Conservation (phyloP, 176 grass and related monocot species). For the Triticum timopheevii region DNA sequence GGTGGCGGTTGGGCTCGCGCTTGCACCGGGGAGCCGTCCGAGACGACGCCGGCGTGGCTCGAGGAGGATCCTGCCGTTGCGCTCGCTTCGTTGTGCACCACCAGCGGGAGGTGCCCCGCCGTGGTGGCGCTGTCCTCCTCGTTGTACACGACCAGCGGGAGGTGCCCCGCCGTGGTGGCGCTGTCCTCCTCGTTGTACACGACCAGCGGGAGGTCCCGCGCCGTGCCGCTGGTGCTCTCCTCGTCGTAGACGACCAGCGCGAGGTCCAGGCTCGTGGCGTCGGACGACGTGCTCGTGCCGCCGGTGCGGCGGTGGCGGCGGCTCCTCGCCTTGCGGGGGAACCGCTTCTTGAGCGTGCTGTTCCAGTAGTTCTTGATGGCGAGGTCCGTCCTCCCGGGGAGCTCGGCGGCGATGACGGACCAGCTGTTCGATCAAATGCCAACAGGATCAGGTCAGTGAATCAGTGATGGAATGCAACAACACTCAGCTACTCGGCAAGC, state of each 20-base stretch:
- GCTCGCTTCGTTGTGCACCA: conserved; percentile 16
- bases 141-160: background rate
- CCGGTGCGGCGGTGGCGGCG: background rate
- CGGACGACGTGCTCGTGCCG: conserved; percentile 25
- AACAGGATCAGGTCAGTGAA: background rate
- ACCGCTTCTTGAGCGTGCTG: conserved; percentile 62
- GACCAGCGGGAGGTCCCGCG: background rate
- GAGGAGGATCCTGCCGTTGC: conserved; percentile 11
- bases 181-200: conserved; percentile 29
- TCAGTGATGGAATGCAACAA: background rate
- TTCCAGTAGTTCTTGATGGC: conserved; percentile 74
- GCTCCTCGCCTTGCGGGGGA: background rate
- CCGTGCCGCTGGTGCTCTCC: background rate
- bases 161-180: background rate
- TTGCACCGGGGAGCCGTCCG: background rate
- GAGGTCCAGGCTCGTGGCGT: conserved; percentile 7
- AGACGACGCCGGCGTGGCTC: background rate
- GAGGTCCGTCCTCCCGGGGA: conserved; percentile 56
- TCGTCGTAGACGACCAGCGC: background rate
- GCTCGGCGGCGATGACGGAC: conserved; percentile 45
- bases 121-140: conserved; percentile 12
- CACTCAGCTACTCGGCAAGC: too few species aligned
- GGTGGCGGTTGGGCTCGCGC: background rate
- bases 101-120: background rate
- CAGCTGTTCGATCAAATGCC: conserved; percentile 34